These are phyloP conservation scores for Phytopythium helicoides DNA, from an alignment of 352 stramenopile species.

Conservation along the genomic window DNA sequence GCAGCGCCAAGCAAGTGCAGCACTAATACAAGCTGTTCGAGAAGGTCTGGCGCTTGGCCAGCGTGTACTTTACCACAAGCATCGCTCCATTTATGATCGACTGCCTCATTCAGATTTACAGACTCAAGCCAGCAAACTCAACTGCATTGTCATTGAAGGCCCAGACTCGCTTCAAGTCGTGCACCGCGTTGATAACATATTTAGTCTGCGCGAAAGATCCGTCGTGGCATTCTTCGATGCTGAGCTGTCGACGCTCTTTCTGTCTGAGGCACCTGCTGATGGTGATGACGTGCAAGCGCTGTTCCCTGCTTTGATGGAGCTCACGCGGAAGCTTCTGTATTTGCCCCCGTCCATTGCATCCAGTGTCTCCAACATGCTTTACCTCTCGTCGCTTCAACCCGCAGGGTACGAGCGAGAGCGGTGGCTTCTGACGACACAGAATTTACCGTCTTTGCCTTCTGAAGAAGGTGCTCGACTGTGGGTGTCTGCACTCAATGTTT, in stretches of 20 bases:
- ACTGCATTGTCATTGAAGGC: conserved; percentile 39
- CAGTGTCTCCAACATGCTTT: conserved; percentile 66
- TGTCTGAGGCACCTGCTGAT: conserved; percentile 22
- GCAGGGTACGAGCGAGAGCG: conserved; percentile 25
- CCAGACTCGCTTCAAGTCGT: conserved; percentile 47
- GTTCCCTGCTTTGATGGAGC: conserved; percentile 54
- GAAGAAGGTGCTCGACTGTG: conserved; percentile 30
- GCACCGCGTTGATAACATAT: conserved; percentile 40
- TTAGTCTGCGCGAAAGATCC: conserved; percentile 22
- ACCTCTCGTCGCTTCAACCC: conserved; percentile 64
- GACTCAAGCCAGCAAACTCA: conserved; percentile 22
- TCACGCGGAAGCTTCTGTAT: conserved; percentile 57
- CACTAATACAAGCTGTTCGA: conserved; percentile 22
- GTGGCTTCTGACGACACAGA: conserved; percentile 67
- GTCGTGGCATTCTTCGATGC: conserved; percentile 37
- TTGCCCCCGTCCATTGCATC: conserved; percentile 23
- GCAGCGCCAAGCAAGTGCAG: conserved; percentile 18
- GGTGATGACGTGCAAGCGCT: conserved; percentile 30
- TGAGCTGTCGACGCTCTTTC: conserved; percentile 27
- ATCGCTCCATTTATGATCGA: conserved; percentile 35
- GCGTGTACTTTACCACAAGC: conserved; percentile 49
- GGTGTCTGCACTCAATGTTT: conserved; percentile 11
- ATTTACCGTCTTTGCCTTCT: conserved; percentile 38
- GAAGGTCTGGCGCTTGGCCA: conserved; percentile 42
- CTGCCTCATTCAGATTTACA: conserved; percentile 33